Conservation (phyloP, 345 rosid genomes). For the Passiflora organensis region DNA sequence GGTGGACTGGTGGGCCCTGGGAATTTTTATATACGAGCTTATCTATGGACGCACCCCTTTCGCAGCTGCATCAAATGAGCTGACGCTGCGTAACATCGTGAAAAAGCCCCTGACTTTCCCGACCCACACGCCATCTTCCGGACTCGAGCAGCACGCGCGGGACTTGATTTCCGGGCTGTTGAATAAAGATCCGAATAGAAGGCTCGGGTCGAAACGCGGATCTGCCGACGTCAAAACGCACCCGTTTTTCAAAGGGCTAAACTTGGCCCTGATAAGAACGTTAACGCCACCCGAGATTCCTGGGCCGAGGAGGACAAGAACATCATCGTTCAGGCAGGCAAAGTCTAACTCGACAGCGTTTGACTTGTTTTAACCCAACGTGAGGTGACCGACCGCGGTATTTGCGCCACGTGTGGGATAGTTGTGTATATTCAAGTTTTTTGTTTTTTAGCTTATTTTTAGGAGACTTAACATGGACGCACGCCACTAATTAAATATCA, state of each 20-base stretch:
- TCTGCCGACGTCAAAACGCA: slow-evolving; percentile 83
- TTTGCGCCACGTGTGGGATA: slow-evolving; percentile 35
- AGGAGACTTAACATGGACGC: slow-evolving; percentile 8
- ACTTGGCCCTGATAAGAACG: slow-evolving; percentile 75
- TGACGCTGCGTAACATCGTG: slow-evolving; percentile 81
- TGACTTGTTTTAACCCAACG: slow-evolving; percentile 47
- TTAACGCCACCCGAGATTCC: slow-evolving; percentile 69
- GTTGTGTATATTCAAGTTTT: slow-evolving; percentile 17
- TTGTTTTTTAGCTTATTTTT: neutral
- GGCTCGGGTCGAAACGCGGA: slow-evolving; percentile 82
- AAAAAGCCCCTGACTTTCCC: slow-evolving; percentile 64
- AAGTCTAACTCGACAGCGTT: slow-evolving; percentile 41
- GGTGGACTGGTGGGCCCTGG: slow-evolving; percentile 97
- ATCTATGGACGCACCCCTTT: slow-evolving; percentile 83
- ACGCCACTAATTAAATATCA: slow-evolving; percentile 3
- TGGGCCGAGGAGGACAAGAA: slow-evolving; percentile 26
- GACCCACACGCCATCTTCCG: slow-evolving; percentile 35
- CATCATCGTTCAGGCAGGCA: slow-evolving; percentile 33
- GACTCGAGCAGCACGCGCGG: slow-evolving; percentile 58
- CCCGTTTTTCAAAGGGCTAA: slow-evolving; percentile 73
- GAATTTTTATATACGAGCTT: slow-evolving; percentile 80
- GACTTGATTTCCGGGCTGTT: slow-evolving; percentile 62
- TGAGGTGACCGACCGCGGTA: slow-evolving; percentile 3
- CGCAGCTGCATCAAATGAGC: slow-evolving; percentile 63
- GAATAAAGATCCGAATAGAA: slow-evolving; percentile 56